phyloP scores from a whole-genome alignment of 1,284 basidiomycete genomes.

The Cryptococcus hybrid region DNA sequence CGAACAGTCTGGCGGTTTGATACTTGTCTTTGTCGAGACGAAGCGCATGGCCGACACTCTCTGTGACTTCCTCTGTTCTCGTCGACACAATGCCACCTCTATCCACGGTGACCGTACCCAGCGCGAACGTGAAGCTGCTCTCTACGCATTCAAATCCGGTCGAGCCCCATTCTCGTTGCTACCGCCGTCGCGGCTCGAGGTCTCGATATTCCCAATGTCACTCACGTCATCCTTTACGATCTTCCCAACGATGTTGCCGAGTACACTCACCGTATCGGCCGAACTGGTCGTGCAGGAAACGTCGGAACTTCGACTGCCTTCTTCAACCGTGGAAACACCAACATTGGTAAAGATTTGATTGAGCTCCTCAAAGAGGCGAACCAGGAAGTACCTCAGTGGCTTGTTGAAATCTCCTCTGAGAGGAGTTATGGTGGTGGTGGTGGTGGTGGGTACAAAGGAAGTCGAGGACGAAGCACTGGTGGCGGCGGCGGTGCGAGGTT shows the following conservation, averaged over 20 bases:
- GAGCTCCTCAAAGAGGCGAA: slow-evolving; percentile 84
- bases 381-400: slow-evolving; percentile 85
- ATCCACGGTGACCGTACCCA: slow-evolving; percentile 99
- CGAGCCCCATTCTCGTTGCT: slow-evolving; percentile 93
- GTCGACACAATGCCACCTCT: slow-evolving; percentile 85
- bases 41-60: slow-evolving; percentile 99
- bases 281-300: slow-evolving; percentile 99
- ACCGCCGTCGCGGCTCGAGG: slow-evolving; percentile 99
- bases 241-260: slow-evolving; percentile 98
- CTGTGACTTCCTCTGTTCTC: slow-evolving; percentile 88
- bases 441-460: slow-evolving; percentile 57
- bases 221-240: slow-evolving; percentile 94
- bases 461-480: slow-evolving; percentile 55
- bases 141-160: slow-evolving; percentile 93
- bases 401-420: slow-evolving; percentile 83
- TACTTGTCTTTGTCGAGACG: slow-evolving; percentile 98
- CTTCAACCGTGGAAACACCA: slow-evolving; percentile 88
- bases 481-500: slow-evolving; percentile 49
- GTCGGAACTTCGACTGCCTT: slow-evolving; percentile 93
- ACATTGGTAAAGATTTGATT: slow-evolving; percentile 87
- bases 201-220: slow-evolving; percentile 99
- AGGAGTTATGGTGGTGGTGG: slow-evolving; percentile 63
- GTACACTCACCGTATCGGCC: slow-evolving; percentile 97
- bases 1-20: slow-evolving; percentile 71
- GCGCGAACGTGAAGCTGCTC: slow-evolving; percentile 92